Conservation (phyloP, 495 filamentous ascomycete species). For the Lichina pygmaea region DNA sequence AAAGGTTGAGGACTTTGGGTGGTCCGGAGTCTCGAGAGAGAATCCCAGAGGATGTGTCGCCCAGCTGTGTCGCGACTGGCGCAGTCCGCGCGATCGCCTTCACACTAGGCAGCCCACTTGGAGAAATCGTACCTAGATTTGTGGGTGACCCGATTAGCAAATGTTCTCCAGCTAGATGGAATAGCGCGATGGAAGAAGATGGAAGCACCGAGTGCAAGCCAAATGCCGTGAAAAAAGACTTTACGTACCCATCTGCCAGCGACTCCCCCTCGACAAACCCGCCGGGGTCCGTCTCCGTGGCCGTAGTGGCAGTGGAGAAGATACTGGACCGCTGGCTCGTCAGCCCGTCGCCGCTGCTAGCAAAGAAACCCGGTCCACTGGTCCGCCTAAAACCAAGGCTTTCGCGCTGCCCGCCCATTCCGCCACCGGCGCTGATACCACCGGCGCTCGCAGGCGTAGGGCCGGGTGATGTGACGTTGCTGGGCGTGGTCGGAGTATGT, state of each 20-base stretch:
- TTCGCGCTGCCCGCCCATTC: not conserved
- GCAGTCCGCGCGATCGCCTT: no score
- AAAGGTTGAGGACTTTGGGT: no score
- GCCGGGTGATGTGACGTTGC: not conserved
- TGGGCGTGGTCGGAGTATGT: slow-evolving; percentile 2
- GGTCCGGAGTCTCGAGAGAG: no score
- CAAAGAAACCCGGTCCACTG: not conserved
- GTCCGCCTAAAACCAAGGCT: not conserved
- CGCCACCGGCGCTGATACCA: not conserved
- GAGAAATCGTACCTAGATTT: not conserved
- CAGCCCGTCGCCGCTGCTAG: not conserved
- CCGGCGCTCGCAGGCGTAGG: not conserved
- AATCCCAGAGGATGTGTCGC: no score
- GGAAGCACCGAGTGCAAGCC: no score
- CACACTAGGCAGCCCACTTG: not conserved
- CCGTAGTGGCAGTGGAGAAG: not conserved
- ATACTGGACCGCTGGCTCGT: not conserved
- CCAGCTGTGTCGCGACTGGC: no score
- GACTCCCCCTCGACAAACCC: not conserved
- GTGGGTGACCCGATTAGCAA: not conserved
- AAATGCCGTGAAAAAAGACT: no score
- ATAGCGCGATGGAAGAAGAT: no score
- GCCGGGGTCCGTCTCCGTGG: not conserved
- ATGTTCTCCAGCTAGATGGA: no score
- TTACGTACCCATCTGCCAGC: not conserved